A percentile compares a stretch with the other conserved stretches of the same genome.
Evolutionary conservation across 257 asterid species (phyloP).

Genomic region (Lithospermum erythrorhizon): DNA sequence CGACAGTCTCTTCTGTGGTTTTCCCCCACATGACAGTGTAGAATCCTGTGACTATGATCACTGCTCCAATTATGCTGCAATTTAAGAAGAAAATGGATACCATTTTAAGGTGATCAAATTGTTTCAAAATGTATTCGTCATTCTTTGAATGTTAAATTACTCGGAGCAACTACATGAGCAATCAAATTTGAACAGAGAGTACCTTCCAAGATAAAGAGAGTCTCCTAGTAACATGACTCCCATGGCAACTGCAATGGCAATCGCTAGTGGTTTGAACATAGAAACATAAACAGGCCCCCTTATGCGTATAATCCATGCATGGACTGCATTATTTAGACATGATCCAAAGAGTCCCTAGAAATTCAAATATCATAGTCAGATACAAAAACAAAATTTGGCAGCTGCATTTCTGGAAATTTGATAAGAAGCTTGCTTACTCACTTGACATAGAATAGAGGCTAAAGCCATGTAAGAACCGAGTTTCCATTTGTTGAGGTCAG

Average conservation of each 20-base stretch:
- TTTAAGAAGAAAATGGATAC: background rate
- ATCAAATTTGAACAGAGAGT: background rate
- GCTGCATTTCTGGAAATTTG: background rate
- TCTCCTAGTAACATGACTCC: slow-evolving; percentile 48
- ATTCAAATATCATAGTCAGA: background rate
- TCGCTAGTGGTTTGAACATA: slow-evolving; percentile 34
- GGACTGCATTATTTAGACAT: slow-evolving; percentile 8
- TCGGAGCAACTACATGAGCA: too few species aligned
- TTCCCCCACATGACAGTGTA: slow-evolving; percentile 24
- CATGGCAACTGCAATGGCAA: slow-evolving; percentile 35
- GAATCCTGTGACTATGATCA: slow-evolving; percentile 18
- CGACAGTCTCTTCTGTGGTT: slow-evolving; percentile 8
- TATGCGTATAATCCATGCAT: slow-evolving; percentile 34
- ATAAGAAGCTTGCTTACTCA: slow-evolving; percentile 18
- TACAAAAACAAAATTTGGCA: background rate
- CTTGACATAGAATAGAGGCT: slow-evolving; percentile 66
- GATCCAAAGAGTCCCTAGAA: slow-evolving; percentile 43
- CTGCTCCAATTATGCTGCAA: slow-evolving; percentile 21
- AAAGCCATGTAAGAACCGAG: slow-evolving; percentile 44
- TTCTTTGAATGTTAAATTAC: too few species aligned
- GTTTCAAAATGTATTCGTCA: too few species aligned
- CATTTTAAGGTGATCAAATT: background rate
- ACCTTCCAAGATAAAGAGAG: slow-evolving; percentile 45
- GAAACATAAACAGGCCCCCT: slow-evolving; percentile 49
- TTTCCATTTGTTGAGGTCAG: slow-evolving; percentile 47